phyloP scores from a whole-genome alignment of 176 grass and related monocot species.

The Rhynchospora tenuis region DNA sequence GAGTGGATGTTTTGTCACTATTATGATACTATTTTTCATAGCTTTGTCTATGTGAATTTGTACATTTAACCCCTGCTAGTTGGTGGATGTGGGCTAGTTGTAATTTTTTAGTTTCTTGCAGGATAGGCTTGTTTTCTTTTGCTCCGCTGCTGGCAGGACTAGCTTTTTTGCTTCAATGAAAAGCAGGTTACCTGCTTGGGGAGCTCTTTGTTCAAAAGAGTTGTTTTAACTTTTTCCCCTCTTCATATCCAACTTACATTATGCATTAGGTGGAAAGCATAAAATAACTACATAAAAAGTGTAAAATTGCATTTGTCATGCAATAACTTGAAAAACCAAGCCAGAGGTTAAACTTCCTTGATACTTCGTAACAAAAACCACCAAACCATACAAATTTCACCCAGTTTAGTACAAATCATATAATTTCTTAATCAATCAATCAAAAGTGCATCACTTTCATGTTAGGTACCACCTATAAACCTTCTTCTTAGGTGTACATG shows the following conservation, averaged over 20 bases:
- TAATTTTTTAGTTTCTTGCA: no score
- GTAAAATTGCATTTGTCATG: not conserved
- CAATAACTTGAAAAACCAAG: not conserved
- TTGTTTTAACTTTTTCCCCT: no score
- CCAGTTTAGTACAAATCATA: not conserved
- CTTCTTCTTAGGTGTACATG: slow-evolving; percentile 7
- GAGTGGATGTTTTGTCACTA: no score
- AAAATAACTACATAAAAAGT: not conserved
- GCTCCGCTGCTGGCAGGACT: no score
- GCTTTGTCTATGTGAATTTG: no score
- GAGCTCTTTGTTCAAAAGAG: no score
- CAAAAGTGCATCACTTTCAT: not conserved
- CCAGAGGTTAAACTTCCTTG: not conserved
- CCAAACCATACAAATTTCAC: not conserved
- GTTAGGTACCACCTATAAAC: not conserved
- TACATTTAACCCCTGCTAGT: no score
- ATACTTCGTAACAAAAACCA: not conserved
- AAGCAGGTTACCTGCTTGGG: no score
- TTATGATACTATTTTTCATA: no score
- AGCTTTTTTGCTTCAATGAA: no score
- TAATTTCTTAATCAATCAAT: not conserved
- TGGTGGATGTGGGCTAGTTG: no score
- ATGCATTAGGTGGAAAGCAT: not conserved
- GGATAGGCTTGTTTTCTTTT: no score
- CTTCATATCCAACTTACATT: not conserved